These are phyloP conservation scores for Barnettozyma californica DNA, from an alignment of 805 yeast genomes.

Conservation along the genomic window DNA sequence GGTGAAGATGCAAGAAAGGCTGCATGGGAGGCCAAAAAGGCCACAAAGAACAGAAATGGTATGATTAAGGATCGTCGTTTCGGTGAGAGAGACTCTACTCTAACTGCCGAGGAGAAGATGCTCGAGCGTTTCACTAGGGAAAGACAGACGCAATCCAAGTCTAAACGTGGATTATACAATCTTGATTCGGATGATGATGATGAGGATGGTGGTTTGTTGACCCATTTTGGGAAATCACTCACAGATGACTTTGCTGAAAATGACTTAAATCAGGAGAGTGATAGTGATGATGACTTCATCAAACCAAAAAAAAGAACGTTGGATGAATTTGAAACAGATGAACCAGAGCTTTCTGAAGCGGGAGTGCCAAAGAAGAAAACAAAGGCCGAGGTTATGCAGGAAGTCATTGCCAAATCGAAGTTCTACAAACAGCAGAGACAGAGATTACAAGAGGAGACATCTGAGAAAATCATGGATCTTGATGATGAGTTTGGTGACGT, in stretches of 20 bases:
- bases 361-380: conserved; percentile 61
- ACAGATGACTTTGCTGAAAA: conserved; percentile 52
- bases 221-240: conserved; percentile 72
- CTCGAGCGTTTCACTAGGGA: conserved; percentile 91
- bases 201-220: conserved; percentile 42
- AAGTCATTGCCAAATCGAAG: conserved; percentile 77
- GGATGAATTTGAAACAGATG: conserved; percentile 24
- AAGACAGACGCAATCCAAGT: conserved; percentile 48
- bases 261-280: conserved; percentile 34
- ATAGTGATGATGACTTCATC: conserved; percentile 31
- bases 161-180: conserved; percentile 61
- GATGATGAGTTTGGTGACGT: conserved; percentile 73
- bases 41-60: conserved; percentile 68
- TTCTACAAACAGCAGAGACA: conserved; percentile 74
- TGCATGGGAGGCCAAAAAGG: conserved; percentile 60
- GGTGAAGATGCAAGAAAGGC: conserved; percentile 60
- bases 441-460: conserved; percentile 51
- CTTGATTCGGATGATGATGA: conserved; percentile 52
- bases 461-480: conserved; percentile 56
- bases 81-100: conserved; percentile 70
- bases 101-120: conserved; percentile 91
- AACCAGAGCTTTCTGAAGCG: conserved; percentile 37
- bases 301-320: conserved; percentile 31
- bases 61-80: conserved; percentile 81
- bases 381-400: conserved; percentile 82